Evolutionary conservation across 2,329 filamentous ascomycete genomes (phyloP).

Genomic region (Neonectria coccinea): DNA sequence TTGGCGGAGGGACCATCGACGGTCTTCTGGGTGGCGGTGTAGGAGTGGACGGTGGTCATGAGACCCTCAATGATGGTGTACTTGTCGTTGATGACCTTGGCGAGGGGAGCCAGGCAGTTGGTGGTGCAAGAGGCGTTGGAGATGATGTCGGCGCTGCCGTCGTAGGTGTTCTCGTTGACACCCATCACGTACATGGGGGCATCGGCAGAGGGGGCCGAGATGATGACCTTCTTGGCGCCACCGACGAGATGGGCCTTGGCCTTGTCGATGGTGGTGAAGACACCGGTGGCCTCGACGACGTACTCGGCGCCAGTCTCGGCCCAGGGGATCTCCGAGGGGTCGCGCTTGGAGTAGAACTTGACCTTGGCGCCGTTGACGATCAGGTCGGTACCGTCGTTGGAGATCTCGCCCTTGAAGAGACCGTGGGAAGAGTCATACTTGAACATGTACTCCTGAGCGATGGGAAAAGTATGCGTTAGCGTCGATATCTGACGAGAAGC

Average conservation of each 20-base stretch:
- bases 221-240: conserved; percentile 98
- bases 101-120: conserved; percentile 99
- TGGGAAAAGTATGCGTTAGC: conserved; percentile 21
- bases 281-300: conserved; percentile 97
- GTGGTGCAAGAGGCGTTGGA: conserved; percentile 99
- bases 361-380: conserved; percentile 94
- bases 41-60: conserved; percentile 99
- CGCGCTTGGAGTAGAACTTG: conserved; percentile 93
- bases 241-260: conserved; percentile 93
- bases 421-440: conserved; percentile 99
- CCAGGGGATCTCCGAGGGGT: conserved; percentile 93
- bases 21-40: conserved; percentile 99
- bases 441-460: conserved; percentile 94
- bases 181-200: conserved; percentile 99
- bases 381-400: conserved; percentile 77
- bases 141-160: conserved; percentile 89
- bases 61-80: conserved; percentile 97
- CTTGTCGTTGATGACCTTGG: conserved; percentile 99
- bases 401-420: conserved; percentile 91
- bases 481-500: conserved; percentile 9
- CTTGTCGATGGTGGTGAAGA: conserved; percentile 99
- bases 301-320: conserved; percentile 87
- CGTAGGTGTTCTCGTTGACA: conserved; percentile 96
- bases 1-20: conserved; percentile 97
- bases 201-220: conserved; percentile 92